phyloP scores from a whole-genome alignment of 2,329 filamentous ascomycete genomes.

The Orbilia blumenaviensis region DNA sequence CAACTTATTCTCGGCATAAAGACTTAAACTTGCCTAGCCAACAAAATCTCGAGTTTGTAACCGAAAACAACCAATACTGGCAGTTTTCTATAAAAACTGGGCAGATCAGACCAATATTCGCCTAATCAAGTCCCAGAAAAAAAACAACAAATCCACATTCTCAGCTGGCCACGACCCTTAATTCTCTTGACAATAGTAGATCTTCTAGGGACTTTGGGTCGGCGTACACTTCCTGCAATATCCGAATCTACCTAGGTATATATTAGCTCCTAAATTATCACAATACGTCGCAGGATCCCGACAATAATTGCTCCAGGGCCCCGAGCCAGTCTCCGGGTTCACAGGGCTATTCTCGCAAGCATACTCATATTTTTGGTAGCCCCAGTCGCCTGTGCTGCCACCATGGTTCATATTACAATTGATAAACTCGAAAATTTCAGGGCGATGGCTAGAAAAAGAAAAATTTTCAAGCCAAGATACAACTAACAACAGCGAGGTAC shows the following conservation, averaged over 20 bases:
- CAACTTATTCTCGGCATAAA: slow-evolving; percentile 15
- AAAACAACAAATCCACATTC: background rate
- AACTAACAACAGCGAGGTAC: background rate
- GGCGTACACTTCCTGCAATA: background rate
- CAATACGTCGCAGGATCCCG: background rate
- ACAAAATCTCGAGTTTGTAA: slow-evolving; percentile 35
- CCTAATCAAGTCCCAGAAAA: background rate
- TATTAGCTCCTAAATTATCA: background rate
- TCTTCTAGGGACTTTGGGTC: background rate
- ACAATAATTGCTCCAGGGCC: background rate
- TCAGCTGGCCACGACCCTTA: slow-evolving; percentile 27
- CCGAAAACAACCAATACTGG: slow-evolving; percentile 8
- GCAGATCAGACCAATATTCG: slow-evolving; percentile 3
- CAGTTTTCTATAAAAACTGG: background rate
- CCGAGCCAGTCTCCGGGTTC: slow-evolving; percentile 24
- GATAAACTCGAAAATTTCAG: slow-evolving; percentile 21
- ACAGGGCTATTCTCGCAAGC: slow-evolving; percentile 17
- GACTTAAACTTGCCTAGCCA: slow-evolving; percentile 12
- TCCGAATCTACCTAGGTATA: too few relatives aligned
- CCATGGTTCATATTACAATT: slow-evolving; percentile 15
- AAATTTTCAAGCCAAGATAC: background rate
- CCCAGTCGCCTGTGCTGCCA: slow-evolving; percentile 27
- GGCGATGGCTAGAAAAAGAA: slow-evolving; percentile 3
- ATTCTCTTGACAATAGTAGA: background rate
- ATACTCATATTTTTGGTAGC: slow-evolving; percentile 19